Base-by-base conservation (phyloP, 805 yeast species). In the Diddensiella santjacobensis region DNA sequence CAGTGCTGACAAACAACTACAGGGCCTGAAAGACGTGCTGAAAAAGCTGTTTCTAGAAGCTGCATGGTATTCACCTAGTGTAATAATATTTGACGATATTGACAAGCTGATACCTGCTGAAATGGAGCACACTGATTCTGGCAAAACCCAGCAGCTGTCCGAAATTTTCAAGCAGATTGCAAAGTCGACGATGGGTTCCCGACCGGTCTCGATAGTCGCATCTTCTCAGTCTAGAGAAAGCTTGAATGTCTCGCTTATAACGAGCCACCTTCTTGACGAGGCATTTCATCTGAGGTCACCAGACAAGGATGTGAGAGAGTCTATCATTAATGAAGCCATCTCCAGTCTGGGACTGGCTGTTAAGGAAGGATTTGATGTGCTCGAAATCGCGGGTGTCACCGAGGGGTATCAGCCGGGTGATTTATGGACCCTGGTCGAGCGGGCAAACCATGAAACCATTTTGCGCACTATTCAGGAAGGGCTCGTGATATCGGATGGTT, bases 351-450 rank as follows among this genome's bases (percentile, higher is more conserved):
- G 57, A 0, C 48, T 75, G 29, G 31, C 49, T 1, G 63, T 75
- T 22, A 72, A 75, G 29, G 71, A 75, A 30, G 66, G 58, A 3
- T 69, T 80, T 48, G 71, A 75, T 39, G 49, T 75, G 8, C 66
- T 74, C 22, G 83, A 81, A 53, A 65, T 83, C 24, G 74, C 83
- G 0, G 53, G 62, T 4, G 91, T 83, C 45, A 85, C 96, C 0
- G 98, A 91, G 58, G 98, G 98, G 0, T 91, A 83, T 62, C 77
- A 87, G 23, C 95, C 97, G 0, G 79, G 81, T 22, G 99, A 91
- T 63, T 62, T 91, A 50, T 79, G 81, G 66, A 77, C 79, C 3
- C 68, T 91, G 8, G 74, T 79, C 26, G 96, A 87, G 53, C 74
- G 95, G 55, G 77, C 68, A 3, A 55, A 60, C 40, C 66, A 67